Percentiles rank a stretch among this genome's conserved stretches.
Evolutionary conservation across 805 yeast genomes (phyloP).

Genomic region (Starmerella powellii): DNA sequence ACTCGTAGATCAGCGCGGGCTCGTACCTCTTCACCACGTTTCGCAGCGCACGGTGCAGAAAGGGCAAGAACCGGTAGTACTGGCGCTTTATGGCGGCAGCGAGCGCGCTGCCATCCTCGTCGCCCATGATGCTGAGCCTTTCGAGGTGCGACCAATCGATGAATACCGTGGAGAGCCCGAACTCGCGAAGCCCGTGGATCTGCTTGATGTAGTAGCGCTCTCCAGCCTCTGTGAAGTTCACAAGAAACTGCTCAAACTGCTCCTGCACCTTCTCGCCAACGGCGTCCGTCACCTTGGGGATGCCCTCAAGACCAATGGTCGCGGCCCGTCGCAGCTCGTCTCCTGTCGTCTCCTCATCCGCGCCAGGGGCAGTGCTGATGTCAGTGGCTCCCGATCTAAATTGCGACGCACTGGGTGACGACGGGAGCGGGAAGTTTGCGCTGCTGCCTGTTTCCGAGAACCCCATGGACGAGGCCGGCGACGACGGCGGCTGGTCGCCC

Average conservation of each 20-base stretch:
- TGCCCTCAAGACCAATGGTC: constrained; percentile 26
- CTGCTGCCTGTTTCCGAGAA: constrained; percentile 13
- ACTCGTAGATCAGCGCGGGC: constrained; percentile 46
- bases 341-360: constrained; percentile 9
- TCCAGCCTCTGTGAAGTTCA: constrained; percentile 42
- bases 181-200: constrained; percentile 64
- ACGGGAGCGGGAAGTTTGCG: constrained; percentile 12
- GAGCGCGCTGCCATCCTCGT: constrained; percentile 52
- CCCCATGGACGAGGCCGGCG: constrained; percentile 16
- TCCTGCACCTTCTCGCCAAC: constrained; percentile 92
- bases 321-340: constrained; percentile 21
- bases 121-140: constrained; percentile 38
- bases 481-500: constrained; percentile 14
- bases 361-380: not conserved
- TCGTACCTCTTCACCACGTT: constrained; percentile 61
- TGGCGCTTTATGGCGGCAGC: constrained; percentile 85
- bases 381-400: constrained; percentile 2
- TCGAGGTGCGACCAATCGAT: constrained; percentile 73
- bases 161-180: constrained; percentile 65
- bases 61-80: constrained; percentile 85
- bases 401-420: constrained; percentile 13
- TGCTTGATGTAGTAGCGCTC: constrained; percentile 58
- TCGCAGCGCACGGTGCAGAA: constrained; percentile 60
- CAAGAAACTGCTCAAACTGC: constrained; percentile 74
- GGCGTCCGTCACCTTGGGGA: constrained; percentile 77